Evolutionary conservation across 1,284 basidiomycete genomes (phyloP).

Genomic region (Ceratobasidium sp.): DNA sequence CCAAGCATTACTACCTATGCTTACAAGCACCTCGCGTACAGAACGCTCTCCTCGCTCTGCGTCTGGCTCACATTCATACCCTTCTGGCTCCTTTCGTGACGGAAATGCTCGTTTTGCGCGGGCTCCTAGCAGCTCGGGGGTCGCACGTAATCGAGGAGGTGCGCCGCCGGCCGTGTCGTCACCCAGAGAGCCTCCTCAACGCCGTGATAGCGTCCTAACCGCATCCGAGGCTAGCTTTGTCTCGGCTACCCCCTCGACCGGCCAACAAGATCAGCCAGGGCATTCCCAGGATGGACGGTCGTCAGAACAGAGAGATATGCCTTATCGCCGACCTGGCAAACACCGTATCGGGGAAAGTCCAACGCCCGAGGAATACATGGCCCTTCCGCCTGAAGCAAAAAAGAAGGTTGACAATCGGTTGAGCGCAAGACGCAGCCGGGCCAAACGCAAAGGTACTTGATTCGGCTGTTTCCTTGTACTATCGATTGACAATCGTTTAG

Average conservation of each 20-base stretch:
- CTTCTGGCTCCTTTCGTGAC: background rate
- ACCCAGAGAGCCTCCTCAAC: constrained; percentile 18
- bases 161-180: constrained; percentile 1
- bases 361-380: constrained; percentile 33
- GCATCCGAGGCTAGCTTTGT: constrained; percentile 29
- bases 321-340: constrained; percentile 27
- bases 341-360: constrained; percentile 34
- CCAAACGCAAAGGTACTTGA: constrained; percentile 37
- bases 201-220: constrained; percentile 20
- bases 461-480: background rate
- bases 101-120: constrained; percentile 31
- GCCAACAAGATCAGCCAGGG: background rate
- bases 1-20: constrained; percentile 28
- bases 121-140: constrained; percentile 22
- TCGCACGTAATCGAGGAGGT: constrained; percentile 10
- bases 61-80: background rate
- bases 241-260: constrained; percentile 9
- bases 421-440: constrained; percentile 31
- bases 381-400: constrained; percentile 32
- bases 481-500: constrained; percentile 3
- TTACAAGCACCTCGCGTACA: constrained; percentile 37
- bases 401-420: constrained; percentile 36
- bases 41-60: background rate
- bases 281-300: constrained; percentile 2
- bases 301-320: background rate